Conservation (phyloP, 768 basidiomycete species). For the Agrocybe pediades region DNA sequence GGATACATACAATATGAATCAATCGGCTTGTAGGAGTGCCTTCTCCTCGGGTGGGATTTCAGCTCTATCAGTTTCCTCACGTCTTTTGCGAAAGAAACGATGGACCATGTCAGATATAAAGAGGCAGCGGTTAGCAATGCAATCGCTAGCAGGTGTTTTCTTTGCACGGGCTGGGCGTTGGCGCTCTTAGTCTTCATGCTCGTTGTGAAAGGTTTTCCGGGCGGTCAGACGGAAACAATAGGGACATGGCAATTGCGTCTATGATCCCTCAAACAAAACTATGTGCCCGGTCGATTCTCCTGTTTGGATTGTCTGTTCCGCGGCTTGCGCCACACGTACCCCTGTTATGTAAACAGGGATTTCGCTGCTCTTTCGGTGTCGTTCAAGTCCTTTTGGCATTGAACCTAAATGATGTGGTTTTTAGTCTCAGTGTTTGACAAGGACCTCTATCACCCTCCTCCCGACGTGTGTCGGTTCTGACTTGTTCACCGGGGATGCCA, state of each 20-base stretch:
- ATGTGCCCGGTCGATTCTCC: no score
- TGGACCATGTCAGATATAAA: conserved; percentile 29
- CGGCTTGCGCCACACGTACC: background rate
- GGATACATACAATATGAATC: conserved; percentile 24
- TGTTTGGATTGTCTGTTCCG: no score
- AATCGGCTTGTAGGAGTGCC: conserved; percentile 14
- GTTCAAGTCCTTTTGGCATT: conserved; percentile 1
- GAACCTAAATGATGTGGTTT: background rate
- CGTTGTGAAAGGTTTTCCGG: conserved; percentile 5
- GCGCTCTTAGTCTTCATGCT: conserved; percentile 6
- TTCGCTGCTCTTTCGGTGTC: background rate
- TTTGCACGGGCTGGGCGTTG: conserved; percentile 1
- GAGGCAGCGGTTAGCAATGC: conserved; percentile 18
- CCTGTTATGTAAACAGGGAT: background rate
- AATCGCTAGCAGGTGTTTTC: conserved; percentile 20
- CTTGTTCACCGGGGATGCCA: background rate
- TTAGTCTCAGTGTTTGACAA: conserved; percentile 5
- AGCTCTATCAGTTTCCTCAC: conserved; percentile 21
- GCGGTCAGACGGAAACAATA: no score
- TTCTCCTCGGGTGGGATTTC: conserved; percentile 15
- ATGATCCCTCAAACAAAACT: no score
- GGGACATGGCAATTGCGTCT: no score
- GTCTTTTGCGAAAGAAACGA: conserved; percentile 18
- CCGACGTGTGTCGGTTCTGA: background rate
- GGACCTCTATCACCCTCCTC: conserved; percentile 6